Evolutionary conservation across 169 alveolate species (phyloP).

Genomic region (Plasmodium blacklocki): DNA sequence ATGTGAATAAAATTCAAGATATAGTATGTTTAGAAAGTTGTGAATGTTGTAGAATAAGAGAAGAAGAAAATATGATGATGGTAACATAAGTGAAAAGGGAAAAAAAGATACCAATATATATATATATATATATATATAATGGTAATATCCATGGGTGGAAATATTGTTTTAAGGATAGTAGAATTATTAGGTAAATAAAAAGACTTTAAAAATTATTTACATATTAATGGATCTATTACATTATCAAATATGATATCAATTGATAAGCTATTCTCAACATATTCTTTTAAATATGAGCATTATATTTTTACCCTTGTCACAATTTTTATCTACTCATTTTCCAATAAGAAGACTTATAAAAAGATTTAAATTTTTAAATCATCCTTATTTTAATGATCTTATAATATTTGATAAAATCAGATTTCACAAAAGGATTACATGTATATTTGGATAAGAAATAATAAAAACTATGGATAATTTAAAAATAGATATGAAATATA

Average conservation of each 20-base stretch:
- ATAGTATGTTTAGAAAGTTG: slow-evolving; percentile 1
- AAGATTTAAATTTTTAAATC: slow-evolving; percentile 13
- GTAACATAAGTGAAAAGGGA: not conserved
- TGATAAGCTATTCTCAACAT: slow-evolving; percentile 18
- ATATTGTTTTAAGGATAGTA: slow-evolving; percentile 76
- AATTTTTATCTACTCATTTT: slow-evolving; percentile 25
- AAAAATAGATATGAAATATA: slow-evolving; percentile 40
- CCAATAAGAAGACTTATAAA: slow-evolving; percentile 57
- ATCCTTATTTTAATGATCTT: slow-evolving; percentile 3
- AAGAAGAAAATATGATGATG: slow-evolving; percentile 24
- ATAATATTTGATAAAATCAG: slow-evolving; percentile 66
- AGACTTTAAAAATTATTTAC: slow-evolving; percentile 20
- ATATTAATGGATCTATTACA: slow-evolving; percentile 79
- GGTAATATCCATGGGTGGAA: slow-evolving; percentile 86
- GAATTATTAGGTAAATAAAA: slow-evolving; percentile 55
- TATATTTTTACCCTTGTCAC: slow-evolving; percentile 44
- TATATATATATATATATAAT: slow-evolving; percentile 76
- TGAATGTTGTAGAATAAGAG: slow-evolving; percentile 1
- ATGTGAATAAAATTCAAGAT: slow-evolving; percentile 76
- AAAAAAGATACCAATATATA: slow-evolving; percentile 54
- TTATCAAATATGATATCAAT: slow-evolving; percentile 82
- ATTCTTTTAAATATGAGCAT: slow-evolving; percentile 21
- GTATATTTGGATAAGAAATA: slow-evolving; percentile 68
- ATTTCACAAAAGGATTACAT: slow-evolving; percentile 36
- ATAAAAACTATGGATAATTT: slow-evolving; percentile 76